Evolutionary conservation across 208 protist genomes (phyloP), one percentile per base, ranked within the genome.

Genomic region (Trypanosoma congolense): DNA sequence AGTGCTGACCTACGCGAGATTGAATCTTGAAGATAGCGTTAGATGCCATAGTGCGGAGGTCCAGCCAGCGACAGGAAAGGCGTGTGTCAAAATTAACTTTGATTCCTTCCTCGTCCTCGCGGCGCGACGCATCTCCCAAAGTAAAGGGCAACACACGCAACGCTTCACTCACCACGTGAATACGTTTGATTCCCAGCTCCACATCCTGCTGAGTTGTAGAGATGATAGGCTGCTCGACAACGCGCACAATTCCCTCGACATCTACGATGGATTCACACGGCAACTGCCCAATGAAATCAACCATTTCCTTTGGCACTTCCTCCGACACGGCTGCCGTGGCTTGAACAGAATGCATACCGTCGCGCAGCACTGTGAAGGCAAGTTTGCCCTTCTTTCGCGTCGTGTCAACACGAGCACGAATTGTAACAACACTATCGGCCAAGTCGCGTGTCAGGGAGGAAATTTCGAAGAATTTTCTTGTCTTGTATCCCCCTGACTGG

Each of bases 51-150:
- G 97, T 97, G 65, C 98, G 91, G 52, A 99, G 71, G 81, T 99
- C 98, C 63, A 99, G 63, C 63, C 96, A 87, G 56, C 98, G 84
- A 75, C 97, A 96, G 67, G 97, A 87, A 6, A 99, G 88, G n/a
- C 98, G 83, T 8, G 80, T 97, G 62, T 98, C 90, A 57, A 86
- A 87, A 55, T 95, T 91, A 22, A 96, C 80, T 50, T 87, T 88
- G 8, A 74, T 70, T 43, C 84, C 77, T 45, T 90, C 88, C 14
- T 83, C 77, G 29, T 72, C 63, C 52, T 89, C 77, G 40, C 60
- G 55, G 43, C 91, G 80, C 22, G 63, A 65, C 9, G 95, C 90
- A 56, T 98, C 96, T 58, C 95, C 89, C 0, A 98, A 61, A 35
- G 93, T 96, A 56, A 96, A 87, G 41, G 95, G 96, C 9, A 98